phyloP scores from a whole-genome alignment of 495 filamentous ascomycete species.

The Aspergillus biplanus region DNA sequence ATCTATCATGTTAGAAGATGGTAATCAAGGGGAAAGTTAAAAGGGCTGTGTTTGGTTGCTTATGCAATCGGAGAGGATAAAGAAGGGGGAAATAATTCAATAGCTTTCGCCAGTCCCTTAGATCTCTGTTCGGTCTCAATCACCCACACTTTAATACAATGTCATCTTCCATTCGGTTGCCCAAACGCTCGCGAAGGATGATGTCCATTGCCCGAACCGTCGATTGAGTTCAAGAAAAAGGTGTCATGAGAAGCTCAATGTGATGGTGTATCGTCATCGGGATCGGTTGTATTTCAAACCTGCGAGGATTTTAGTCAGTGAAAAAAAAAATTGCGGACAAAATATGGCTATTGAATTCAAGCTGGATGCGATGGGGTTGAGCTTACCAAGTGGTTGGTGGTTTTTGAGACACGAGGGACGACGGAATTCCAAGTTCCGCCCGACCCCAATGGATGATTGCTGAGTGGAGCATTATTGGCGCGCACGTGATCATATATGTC shows the following conservation, averaged over 20 bases:
- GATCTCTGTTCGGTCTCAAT: constrained; percentile 58
- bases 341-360: not conserved
- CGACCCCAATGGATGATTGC: too few relatives aligned
- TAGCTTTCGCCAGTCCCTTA: constrained; percentile 32
- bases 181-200: constrained; percentile 34
- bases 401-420: constrained; percentile 5
- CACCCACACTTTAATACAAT: constrained; percentile 34
- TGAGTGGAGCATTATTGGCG: not conserved
- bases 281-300: constrained; percentile 21
- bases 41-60: not conserved
- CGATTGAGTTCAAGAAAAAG: constrained; percentile 13
- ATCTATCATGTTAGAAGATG: too few relatives aligned
- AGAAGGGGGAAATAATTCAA: not conserved
- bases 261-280: constrained; percentile 45
- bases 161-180: constrained; percentile 41
- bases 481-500: constrained; percentile 24
- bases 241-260: constrained; percentile 48
- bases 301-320: not conserved
- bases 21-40: too few relatives aligned
- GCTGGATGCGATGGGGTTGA: not conserved
- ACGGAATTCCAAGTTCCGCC: too few relatives aligned
- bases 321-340: not conserved
- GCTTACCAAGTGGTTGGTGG: constrained; percentile 11
- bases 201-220: constrained; percentile 33
- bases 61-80: not conserved